phyloP scores from a whole-genome alignment of 2,329 filamentous ascomycete genomes.

The Exophiala bonariae region DNA sequence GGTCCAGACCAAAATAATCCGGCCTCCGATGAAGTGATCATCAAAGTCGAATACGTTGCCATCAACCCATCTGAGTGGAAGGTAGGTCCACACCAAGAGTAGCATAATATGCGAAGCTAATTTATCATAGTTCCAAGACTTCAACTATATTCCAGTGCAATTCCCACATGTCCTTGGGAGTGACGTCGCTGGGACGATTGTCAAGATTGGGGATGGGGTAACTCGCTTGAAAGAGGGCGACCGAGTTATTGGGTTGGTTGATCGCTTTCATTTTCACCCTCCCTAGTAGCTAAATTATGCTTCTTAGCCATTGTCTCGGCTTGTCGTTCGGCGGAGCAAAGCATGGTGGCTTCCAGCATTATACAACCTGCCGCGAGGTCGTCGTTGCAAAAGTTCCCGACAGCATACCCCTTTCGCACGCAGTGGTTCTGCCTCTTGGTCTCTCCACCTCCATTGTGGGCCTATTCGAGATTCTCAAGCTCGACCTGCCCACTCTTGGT shows the following conservation, averaged over 20 bases:
- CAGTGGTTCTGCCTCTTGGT: slow-evolving; percentile 32
- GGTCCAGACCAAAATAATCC: slow-evolving; percentile 10
- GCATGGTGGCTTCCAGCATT: slow-evolving; percentile 33
- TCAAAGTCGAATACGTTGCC: slow-evolving; percentile 27
- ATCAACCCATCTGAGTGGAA: slow-evolving; percentile 36
- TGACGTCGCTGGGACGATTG: slow-evolving; percentile 19
- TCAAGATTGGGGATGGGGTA: slow-evolving; percentile 14
- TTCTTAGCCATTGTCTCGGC: slow-evolving; percentile 13
- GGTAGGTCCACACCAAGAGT: slow-evolving; percentile 4
- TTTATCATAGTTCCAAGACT: slow-evolving; percentile 30
- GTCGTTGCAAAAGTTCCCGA: slow-evolving; percentile 30
- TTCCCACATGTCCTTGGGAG: slow-evolving; percentile 23
- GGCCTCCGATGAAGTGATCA: slow-evolving; percentile 19
- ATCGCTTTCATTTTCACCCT: background rate
- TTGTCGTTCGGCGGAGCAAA: slow-evolving; percentile 23
- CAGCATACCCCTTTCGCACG: slow-evolving; percentile 30
- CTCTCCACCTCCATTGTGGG: slow-evolving; percentile 32
- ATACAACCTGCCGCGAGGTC: slow-evolving; percentile 26
- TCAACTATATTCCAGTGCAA: slow-evolving; percentile 20
- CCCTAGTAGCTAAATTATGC: background rate
- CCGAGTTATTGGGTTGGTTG: slow-evolving; percentile 31
- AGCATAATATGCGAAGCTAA: background rate
- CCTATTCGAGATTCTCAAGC: slow-evolving; percentile 30
- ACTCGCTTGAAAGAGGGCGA: slow-evolving; percentile 18
- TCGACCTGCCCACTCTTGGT: slow-evolving; percentile 20